Evolutionary conservation across 73 alveolate species (phyloP).

Genomic region (Stentor roeselii): DNA sequence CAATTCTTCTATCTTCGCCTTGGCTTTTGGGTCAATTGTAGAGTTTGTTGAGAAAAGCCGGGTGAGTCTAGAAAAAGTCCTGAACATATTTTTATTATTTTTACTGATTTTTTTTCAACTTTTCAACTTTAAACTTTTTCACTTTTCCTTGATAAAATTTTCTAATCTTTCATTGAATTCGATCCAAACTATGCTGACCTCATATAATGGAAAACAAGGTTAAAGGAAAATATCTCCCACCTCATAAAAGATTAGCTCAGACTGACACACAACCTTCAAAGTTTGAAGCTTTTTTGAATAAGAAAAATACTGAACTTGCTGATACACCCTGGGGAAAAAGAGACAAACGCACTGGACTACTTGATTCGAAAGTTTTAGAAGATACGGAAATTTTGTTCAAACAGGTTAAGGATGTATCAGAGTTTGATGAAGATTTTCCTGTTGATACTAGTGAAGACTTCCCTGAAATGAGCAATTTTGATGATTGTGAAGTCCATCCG

Average conservation of each 20-base stretch:
- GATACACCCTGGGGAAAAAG: constrained; percentile 14
- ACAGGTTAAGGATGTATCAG: background rate
- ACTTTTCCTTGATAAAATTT: too few relatives aligned
- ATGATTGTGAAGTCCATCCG: constrained; percentile 20
- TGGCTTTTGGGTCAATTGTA: too few relatives aligned
- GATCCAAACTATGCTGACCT: too few relatives aligned
- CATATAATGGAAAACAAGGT: background rate
- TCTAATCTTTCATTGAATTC: too few relatives aligned
- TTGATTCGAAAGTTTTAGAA: background rate
- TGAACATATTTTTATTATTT: too few relatives aligned
- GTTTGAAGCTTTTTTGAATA: background rate
- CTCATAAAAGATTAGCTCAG: background rate
- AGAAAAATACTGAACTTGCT: background rate
- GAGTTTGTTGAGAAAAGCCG: too few relatives aligned
- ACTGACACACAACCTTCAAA: background rate
- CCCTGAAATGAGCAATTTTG: background rate
- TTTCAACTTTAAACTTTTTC: too few relatives aligned
- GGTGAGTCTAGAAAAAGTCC: too few relatives aligned
- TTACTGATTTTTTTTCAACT: too few relatives aligned
- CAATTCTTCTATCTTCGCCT: background rate
- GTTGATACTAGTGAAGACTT: background rate
- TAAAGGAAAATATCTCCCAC: constrained; percentile 18
- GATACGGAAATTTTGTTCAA: background rate
- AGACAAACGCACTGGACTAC: constrained; percentile 1
- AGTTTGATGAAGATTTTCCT: constrained; percentile 17